Evolutionary conservation across 2,329 filamentous ascomycete species (phyloP).

Genomic region (Colletotrichum incanum): DNA sequence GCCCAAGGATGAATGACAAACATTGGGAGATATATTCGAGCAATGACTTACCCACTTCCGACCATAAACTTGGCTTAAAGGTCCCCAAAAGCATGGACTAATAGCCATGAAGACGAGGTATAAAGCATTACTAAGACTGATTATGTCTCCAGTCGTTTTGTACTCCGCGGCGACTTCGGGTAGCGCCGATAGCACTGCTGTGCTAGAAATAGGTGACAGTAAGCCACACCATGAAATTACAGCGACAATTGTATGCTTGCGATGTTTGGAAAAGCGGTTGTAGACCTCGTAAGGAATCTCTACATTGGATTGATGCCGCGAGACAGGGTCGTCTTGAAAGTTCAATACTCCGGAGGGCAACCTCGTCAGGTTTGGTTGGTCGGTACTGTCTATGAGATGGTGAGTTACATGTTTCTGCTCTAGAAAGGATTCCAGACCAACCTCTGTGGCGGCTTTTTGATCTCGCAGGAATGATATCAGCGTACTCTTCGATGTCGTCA

Average conservation of each 20-base stretch:
- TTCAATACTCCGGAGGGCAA: constrained; percentile 32
- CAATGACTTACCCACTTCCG: constrained; percentile 59
- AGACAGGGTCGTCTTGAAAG: constrained; percentile 32
- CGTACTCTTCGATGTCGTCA: constrained; percentile 35
- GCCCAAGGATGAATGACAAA: background rate
- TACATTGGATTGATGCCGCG: constrained; percentile 21
- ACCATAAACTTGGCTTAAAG: constrained; percentile 73
- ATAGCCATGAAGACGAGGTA: constrained; percentile 82
- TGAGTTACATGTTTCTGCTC: background rate
- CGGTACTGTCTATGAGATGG: constrained; percentile 7
- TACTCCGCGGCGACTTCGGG: constrained; percentile 81
- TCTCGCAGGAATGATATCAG: constrained; percentile 22
- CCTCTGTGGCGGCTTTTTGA: constrained; percentile 22
- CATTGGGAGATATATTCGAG: background rate
- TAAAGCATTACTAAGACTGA: constrained; percentile 76
- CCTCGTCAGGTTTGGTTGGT: constrained; percentile 13
- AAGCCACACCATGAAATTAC: constrained; percentile 84
- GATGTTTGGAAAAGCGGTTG: constrained; percentile 71
- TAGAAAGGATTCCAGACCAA: background rate
- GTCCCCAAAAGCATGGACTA: constrained; percentile 76
- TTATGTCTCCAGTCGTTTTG: constrained; percentile 76
- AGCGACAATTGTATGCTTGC: constrained; percentile 78
- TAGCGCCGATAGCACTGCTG: constrained; percentile 80
- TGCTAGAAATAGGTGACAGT: constrained; percentile 82
- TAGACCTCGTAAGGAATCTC: constrained; percentile 73